phyloP scores from a whole-genome alignment of 2,329 filamentous ascomycete genomes.

The Lecanicillium sp. region DNA sequence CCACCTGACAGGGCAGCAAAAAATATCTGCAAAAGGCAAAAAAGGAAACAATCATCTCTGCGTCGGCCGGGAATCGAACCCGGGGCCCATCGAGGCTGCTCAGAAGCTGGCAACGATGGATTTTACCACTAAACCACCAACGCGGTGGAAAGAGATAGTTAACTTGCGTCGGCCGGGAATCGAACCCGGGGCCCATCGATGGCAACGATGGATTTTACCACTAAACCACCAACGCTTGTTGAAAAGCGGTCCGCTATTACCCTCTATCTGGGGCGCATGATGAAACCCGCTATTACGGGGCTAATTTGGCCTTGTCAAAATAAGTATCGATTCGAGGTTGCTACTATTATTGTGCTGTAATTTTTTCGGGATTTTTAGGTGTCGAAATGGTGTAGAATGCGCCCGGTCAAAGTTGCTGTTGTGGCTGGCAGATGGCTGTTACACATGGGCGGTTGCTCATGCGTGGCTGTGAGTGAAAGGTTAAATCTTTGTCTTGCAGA shows the following conservation, averaged over 20 bases:
- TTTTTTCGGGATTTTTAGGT: no score
- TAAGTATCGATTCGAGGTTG: no score
- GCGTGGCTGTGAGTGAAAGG: no score
- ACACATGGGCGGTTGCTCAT: no score
- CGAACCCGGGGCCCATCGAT: constrained; percentile 13
- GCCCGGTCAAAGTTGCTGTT: no score
- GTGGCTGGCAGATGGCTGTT: no score
- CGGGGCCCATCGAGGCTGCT: constrained; percentile 11
- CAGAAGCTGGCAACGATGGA: constrained; percentile 14
- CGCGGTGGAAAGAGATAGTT: constrained; percentile 7
- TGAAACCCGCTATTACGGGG: neutral
- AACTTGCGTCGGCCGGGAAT: constrained; percentile 15
- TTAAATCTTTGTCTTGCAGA: no score
- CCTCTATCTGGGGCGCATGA: neutral
- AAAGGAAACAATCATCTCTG: constrained; percentile 7
- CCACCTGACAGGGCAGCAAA: no score
- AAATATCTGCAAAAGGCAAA: neutral
- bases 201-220: constrained; percentile 26
- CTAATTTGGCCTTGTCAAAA: no score
- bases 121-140: constrained; percentile 18
- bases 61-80: constrained; percentile 17
- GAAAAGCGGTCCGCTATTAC: neutral
- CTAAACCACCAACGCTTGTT: constrained; percentile 21
- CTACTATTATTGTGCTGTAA: no score
- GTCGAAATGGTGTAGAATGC: no score